A percentile compares a stretch with the other conserved stretches of the same genome.
These are phyloP conservation scores for Phoenix roebelenii DNA, from an alignment of 176 grass and related monocot species.

Conservation along the genomic window DNA sequence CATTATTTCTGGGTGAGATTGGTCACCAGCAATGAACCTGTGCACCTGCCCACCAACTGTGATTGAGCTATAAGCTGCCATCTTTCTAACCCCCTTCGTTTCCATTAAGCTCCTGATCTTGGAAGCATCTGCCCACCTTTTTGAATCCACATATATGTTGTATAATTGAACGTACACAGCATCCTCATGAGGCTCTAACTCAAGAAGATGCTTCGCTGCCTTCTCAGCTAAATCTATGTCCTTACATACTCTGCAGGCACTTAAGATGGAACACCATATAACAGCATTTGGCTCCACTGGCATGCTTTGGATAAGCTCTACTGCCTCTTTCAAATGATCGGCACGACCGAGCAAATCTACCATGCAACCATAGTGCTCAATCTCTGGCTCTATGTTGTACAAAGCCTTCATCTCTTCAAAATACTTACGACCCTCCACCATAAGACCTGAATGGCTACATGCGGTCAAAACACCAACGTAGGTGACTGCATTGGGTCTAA, in stretches of 20 bases:
- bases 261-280: conserved; percentile 56
- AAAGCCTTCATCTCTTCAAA: conserved; percentile 53
- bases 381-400: conserved; percentile 35
- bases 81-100: conserved; percentile 48
- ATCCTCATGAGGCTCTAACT: conserved; percentile 48
- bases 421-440: conserved; percentile 35
- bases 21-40: conserved; percentile 52
- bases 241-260: conserved; percentile 43
- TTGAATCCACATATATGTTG: conserved; percentile 58
- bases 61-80: conserved; percentile 66
- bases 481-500: conserved; percentile 41
- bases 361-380: conserved; percentile 79
- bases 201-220: conserved; percentile 46
- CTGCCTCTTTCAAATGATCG: conserved; percentile 45
- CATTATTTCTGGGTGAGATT: conserved; percentile 33
- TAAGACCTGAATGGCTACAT: conserved; percentile 54
- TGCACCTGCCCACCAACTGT: conserved; percentile 50
- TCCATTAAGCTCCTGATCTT: conserved; percentile 61
- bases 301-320: conserved; percentile 45
- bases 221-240: conserved; percentile 31
- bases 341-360: conserved; percentile 62
- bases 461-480: conserved; percentile 61
- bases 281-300: conserved; percentile 57
- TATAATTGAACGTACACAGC: conserved; percentile 61
- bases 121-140: conserved; percentile 41